phyloP scores from a whole-genome alignment of 108 stramenopile genomes.

The Skeletonema grethae region DNA sequence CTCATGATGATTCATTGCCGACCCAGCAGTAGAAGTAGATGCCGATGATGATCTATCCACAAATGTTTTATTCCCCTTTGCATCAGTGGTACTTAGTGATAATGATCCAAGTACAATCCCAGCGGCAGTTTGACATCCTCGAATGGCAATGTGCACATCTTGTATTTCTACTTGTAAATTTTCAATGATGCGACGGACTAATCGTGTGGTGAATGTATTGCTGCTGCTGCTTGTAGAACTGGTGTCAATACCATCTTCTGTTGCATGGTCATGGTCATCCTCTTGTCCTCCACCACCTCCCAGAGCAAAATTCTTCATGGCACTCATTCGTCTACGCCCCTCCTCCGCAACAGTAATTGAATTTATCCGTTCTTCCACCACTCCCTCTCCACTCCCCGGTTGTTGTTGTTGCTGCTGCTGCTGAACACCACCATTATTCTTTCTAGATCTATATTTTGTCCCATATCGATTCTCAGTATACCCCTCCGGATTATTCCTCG shows the following conservation, averaged over 20 bases:
- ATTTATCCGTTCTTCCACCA: constrained; percentile 39
- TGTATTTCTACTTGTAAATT: constrained; percentile 84
- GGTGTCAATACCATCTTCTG: background rate
- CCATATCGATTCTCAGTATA: constrained; percentile 9
- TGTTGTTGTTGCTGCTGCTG: background rate
- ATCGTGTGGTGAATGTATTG: constrained; percentile 55
- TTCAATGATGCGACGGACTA: constrained; percentile 81
- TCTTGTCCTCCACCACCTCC: constrained; percentile 28
- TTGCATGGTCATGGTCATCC: background rate
- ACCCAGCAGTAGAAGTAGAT: background rate
- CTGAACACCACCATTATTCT: background rate
- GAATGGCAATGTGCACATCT: constrained; percentile 69
- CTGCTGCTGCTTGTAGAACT: background rate
- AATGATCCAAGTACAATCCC: constrained; percentile 71
- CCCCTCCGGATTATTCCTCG: background rate
- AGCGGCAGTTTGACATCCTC: constrained; percentile 53
- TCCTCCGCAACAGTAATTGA: constrained; percentile 51
- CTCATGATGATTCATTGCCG: constrained; percentile 14
- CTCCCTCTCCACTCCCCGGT: background rate
- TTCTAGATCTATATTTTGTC: constrained; percentile 1
- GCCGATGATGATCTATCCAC: constrained; percentile 65
- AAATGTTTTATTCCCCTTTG: constrained; percentile 63
- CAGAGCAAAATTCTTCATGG: constrained; percentile 54
- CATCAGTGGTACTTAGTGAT: constrained; percentile 72
- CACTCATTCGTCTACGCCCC: constrained; percentile 57